These are phyloP conservation scores for Acacia concinna DNA, from an alignment of 331 rosid genomes.

Conservation along the genomic window DNA sequence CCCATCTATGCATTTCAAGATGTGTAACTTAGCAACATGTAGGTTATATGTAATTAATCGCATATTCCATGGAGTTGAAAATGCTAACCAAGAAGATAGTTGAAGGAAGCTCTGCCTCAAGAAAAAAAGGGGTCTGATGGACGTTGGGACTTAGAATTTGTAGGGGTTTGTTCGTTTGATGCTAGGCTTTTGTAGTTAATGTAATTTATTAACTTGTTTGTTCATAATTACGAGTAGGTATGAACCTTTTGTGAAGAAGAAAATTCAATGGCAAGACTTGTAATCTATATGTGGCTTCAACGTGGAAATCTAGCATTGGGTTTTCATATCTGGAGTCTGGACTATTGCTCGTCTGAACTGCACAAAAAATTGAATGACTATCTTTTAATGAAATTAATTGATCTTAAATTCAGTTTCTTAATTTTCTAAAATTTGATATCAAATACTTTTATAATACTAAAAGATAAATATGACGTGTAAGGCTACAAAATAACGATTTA, in stretches of 20 bases:
- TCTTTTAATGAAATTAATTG: neutral
- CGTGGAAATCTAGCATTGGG: neutral
- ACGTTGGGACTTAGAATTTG: conserved; percentile 1
- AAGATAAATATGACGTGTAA: neutral
- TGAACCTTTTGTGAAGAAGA: conserved; percentile 8
- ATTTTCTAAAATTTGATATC: neutral
- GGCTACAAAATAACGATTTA: neutral
- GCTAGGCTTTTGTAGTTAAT: conserved; percentile 16
- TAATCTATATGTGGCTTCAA: neutral
- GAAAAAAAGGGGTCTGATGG: neutral
- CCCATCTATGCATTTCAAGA: conserved; percentile 23
- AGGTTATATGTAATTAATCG: conserved; percentile 10
- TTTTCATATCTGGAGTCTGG: no score
- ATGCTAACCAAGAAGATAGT: conserved; percentile 38
- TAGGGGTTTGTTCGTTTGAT: conserved; percentile 19
- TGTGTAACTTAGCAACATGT: conserved; percentile 37
- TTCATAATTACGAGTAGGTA: conserved; percentile 27
- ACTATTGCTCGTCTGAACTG: neutral
- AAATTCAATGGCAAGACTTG: neutral
- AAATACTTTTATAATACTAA: neutral
- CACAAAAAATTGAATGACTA: neutral
- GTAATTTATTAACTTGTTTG: conserved; percentile 23
- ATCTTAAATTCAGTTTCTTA: neutral
- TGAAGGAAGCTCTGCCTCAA: conserved; percentile 27
- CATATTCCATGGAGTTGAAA: neutral